Evolutionary conservation across 139 green algal genomes (phyloP).

Genomic region (Volvox reticuliferus): DNA sequence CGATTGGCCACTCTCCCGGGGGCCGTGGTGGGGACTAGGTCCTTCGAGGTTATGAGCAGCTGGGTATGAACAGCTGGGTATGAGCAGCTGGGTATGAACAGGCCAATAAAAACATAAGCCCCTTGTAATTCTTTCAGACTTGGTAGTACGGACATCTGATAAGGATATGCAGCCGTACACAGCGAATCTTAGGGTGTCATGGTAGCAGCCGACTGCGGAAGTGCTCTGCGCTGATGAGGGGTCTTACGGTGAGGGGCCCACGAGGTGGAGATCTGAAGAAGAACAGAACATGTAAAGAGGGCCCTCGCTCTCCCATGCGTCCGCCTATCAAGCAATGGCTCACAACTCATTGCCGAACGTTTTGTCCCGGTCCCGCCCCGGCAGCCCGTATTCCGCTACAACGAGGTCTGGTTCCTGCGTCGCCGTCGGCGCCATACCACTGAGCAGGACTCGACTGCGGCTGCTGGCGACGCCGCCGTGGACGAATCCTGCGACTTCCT

Average conservation of each 20-base stretch:
- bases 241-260: too few relatives aligned
- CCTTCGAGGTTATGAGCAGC: too few relatives aligned
- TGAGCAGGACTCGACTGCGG: not conserved
- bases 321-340: not conserved
- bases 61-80: not conserved
- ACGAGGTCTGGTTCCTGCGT: slow-evolving; percentile 43
- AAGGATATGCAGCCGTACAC: too few relatives aligned
- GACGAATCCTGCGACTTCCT: not conserved
- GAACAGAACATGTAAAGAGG: not conserved
- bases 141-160: too few relatives aligned
- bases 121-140: too few relatives aligned
- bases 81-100: not conserved
- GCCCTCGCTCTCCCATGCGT: not conserved
- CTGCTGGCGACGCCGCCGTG: not conserved
- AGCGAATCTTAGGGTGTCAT: not conserved
- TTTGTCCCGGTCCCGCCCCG: not conserved
- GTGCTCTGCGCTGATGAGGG: not conserved
- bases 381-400: slow-evolving; percentile 47
- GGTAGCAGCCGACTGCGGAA: too few relatives aligned
- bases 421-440: not conserved
- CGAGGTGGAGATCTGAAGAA: too few relatives aligned
- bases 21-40: too few relatives aligned
- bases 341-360: not conserved
- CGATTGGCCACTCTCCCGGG: too few relatives aligned
- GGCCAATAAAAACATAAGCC: too few relatives aligned